Conservation (phyloP, 2,329 filamentous ascomycete genomes). For the Trichoderma citrinoviride region DNA sequence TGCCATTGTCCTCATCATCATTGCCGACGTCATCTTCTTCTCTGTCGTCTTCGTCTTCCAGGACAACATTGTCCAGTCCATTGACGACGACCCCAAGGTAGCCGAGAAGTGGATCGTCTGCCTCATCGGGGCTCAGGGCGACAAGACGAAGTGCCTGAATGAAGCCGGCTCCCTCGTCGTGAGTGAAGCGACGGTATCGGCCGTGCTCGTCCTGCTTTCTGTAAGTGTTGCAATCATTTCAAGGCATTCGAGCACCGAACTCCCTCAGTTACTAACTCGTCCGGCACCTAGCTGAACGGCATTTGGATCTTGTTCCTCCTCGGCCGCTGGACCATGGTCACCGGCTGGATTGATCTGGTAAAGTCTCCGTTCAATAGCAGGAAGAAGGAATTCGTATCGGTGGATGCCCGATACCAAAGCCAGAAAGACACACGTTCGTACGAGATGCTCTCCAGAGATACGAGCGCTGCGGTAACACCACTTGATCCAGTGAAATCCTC, state of each 20-base stretch:
- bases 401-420: constrained; percentile 66
- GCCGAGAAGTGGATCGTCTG: constrained; percentile 69
- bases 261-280: constrained; percentile 27
- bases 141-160: constrained; percentile 65
- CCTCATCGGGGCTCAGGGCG: constrained; percentile 50
- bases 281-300: constrained; percentile 65
- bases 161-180: constrained; percentile 63
- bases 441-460: constrained; percentile 71
- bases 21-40: constrained; percentile 91
- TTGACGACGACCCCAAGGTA: constrained; percentile 52
- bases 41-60: constrained; percentile 86
- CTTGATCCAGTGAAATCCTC: constrained; percentile 41
- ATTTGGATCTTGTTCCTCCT: constrained; percentile 82
- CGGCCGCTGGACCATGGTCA: constrained; percentile 78
- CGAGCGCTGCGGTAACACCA: constrained; percentile 54
- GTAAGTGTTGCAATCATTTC: constrained; percentile 47
- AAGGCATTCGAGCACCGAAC: neutral
- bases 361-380: constrained; percentile 46
- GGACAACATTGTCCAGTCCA: constrained; percentile 65
- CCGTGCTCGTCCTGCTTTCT: constrained; percentile 78
- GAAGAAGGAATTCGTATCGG: constrained; percentile 82
- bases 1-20: constrained; percentile 82
- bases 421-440: constrained; percentile 68
- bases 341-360: constrained; percentile 73
- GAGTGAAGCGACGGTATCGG: constrained; percentile 71